Base-by-base conservation (phyloP, 2,329 filamentous ascomycete species). In the Sporothrix brasiliensis region DNA sequence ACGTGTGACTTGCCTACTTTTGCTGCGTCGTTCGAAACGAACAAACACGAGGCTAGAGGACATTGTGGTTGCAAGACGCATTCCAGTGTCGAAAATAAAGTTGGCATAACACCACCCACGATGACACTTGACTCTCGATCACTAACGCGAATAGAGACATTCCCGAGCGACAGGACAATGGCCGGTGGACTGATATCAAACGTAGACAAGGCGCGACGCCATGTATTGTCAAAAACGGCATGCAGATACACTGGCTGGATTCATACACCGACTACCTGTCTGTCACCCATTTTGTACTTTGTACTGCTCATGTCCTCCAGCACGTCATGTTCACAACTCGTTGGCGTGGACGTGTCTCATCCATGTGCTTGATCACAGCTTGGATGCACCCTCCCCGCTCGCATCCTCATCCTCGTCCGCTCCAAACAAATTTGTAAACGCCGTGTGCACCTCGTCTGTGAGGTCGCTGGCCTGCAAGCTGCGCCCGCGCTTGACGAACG, bases 381-480 rank as follows among this genome's bases (percentile, higher is more conserved):
- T 83, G 1, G 78, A 76, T 1, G 73, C 75, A 4, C 76, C 61
- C 75, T 65, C 71, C 9, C 27, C 69, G 16, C 79, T 74, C 6
- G 80, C 80, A 7, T 47, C 50, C n/a, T 61, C 58, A 13, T 61
- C n/a, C 7, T 86, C 86, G 3, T 86, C 84, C 74, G 94, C 92
- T 0, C 93, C 94, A 77, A 97, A 91, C 21, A 97, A 79, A 72
- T 89, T 88, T 76, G 91, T 79, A 79, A 97, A 98, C 0, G 93
- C 91, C 47, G 83, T 83, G 76, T 97, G 91, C 11, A 99, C 91
- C 80, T 97, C 91, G 21, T 95, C 93, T 0, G 94, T 97, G 78
- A 99, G 81, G 80, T 98, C 95, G 75, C 92, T 93, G 0, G 95
- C 95, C 82, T 98, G 95, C 78, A 99, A 81, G 77, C 92, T 93